These are phyloP conservation scores for Phanerochaete carnosa DNA, from an alignment of 768 basidiomycete genomes.

Conservation along the genomic window DNA sequence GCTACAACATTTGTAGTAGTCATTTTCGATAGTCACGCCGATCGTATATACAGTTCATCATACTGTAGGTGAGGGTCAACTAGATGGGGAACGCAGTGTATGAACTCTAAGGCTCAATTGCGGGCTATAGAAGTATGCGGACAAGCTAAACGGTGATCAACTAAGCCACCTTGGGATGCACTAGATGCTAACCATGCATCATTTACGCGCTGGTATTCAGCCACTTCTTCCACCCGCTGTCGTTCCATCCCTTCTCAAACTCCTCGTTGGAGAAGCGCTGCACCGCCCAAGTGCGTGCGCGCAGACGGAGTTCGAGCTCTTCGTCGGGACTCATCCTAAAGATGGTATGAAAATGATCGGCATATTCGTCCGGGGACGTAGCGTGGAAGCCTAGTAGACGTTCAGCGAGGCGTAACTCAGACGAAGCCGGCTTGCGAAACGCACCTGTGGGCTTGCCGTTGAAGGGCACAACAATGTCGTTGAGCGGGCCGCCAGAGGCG, in stretches of 20 bases:
- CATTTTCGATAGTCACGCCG: too few relatives aligned
- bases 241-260: constrained; percentile 76
- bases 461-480: constrained; percentile 87
- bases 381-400: constrained; percentile 85
- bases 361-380: constrained; percentile 58
- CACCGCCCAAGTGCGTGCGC: constrained; percentile 70
- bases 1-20: too few relatives aligned
- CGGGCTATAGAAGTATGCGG: too few relatives aligned
- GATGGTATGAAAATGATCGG: constrained; percentile 59
- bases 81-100: too few relatives aligned
- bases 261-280: constrained; percentile 72
- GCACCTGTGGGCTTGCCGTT: constrained; percentile 66
- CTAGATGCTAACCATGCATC: neutral
- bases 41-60: too few relatives aligned
- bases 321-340: constrained; percentile 53
- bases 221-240: constrained; percentile 52
- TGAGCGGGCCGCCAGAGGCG: constrained; percentile 87
- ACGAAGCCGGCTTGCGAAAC: too few relatives aligned
- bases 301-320: constrained; percentile 57
- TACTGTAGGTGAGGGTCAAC: too few relatives aligned
- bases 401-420: too few relatives aligned
- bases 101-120: too few relatives aligned
- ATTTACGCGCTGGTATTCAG: neutral
- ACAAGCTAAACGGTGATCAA: too few relatives aligned
- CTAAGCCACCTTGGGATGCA: neutral